A percentile compares a stretch with the other conserved stretches of the same genome.
These are phyloP conservation scores for Scutellaria barbata DNA, from an alignment of 257 asterid species.

Conservation along the genomic window DNA sequence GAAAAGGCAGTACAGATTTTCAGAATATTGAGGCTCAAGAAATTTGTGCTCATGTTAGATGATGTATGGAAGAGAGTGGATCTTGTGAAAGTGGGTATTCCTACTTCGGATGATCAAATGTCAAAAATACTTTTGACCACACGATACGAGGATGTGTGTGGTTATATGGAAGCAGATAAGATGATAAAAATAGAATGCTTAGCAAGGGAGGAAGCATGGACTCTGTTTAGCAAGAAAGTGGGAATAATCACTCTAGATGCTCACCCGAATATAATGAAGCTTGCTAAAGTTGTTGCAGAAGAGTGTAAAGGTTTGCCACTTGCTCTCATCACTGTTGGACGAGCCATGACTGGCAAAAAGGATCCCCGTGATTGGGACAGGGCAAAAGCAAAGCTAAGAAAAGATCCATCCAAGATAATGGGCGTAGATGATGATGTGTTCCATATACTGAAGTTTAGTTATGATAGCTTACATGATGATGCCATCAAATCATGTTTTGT, in stretches of 20 bases:
- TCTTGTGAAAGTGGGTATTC: slow-evolving; percentile 40
- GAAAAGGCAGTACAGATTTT: slow-evolving; percentile 38
- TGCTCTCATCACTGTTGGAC: slow-evolving; percentile 37
- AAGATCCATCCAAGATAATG: slow-evolving; percentile 33
- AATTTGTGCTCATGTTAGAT: slow-evolving; percentile 36
- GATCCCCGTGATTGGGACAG: slow-evolving; percentile 40
- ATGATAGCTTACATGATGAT: slow-evolving; percentile 31
- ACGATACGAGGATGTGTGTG: slow-evolving; percentile 31
- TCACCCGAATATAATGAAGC: slow-evolving; percentile 31
- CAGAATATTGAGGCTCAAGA: slow-evolving; percentile 25
- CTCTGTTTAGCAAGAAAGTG: slow-evolving; percentile 34
- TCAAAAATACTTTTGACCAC: slow-evolving; percentile 35
- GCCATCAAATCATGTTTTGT: slow-evolving; percentile 29
- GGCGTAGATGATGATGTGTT: slow-evolving; percentile 37
- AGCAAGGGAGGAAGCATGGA: slow-evolving; percentile 32
- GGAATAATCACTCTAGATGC: slow-evolving; percentile 31
- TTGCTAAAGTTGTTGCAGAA: slow-evolving; percentile 34
- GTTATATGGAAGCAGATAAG: slow-evolving; percentile 32
- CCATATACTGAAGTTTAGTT: slow-evolving; percentile 33
- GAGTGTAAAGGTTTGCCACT: slow-evolving; percentile 39
- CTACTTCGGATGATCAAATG: slow-evolving; percentile 27
- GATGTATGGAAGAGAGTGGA: slow-evolving; percentile 35
- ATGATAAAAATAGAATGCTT: slow-evolving; percentile 35
- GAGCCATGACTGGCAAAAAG: slow-evolving; percentile 36
- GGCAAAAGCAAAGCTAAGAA: slow-evolving; percentile 28